Evolutionary conservation across 768 basidiomycete species (phyloP).

Genomic region (Pluteus cervinus): DNA sequence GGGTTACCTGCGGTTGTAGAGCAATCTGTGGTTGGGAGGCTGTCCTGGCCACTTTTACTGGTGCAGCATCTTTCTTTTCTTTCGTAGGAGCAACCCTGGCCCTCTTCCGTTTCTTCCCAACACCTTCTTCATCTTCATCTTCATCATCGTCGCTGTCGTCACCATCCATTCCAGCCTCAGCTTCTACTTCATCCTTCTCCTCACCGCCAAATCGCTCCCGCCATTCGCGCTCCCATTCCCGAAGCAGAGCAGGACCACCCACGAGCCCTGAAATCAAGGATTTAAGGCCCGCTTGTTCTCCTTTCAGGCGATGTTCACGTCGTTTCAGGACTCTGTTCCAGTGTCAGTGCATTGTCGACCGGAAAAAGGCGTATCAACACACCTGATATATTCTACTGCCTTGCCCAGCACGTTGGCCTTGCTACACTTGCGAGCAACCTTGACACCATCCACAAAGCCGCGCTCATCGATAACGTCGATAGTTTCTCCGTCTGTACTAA

Average conservation of each 20-base stretch:
- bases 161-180: slow-evolving; percentile 51
- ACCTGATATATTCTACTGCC: slow-evolving; percentile 88
- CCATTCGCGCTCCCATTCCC: slow-evolving; percentile 78
- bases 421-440: slow-evolving; percentile 84
- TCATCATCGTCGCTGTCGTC: slow-evolving; percentile 53
- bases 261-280: slow-evolving; percentile 65
- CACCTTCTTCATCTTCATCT: slow-evolving; percentile 36
- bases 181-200: slow-evolving; percentile 64
- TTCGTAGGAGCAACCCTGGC: slow-evolving; percentile 39
- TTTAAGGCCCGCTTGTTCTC: slow-evolving; percentile 73
- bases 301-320: slow-evolving; percentile 62
- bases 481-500: slow-evolving; percentile 24
- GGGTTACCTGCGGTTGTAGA: slow-evolving; percentile 1
- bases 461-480: slow-evolving; percentile 70
- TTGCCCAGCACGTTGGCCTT: slow-evolving; percentile 90
- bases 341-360: no score
- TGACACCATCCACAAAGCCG: slow-evolving; percentile 89
- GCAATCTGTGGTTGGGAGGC: background rate
- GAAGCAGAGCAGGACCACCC: slow-evolving; percentile 63
- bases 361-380: no score
- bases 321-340: slow-evolving; percentile 81
- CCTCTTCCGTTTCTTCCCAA: slow-evolving; percentile 60
- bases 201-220: slow-evolving; percentile 66
- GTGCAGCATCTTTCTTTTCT: slow-evolving; percentile 42
- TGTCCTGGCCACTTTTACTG: no score